These are phyloP conservation scores for Pseudoperonospora humuli DNA, from an alignment of 352 stramenopile genomes.

Conservation along the genomic window DNA sequence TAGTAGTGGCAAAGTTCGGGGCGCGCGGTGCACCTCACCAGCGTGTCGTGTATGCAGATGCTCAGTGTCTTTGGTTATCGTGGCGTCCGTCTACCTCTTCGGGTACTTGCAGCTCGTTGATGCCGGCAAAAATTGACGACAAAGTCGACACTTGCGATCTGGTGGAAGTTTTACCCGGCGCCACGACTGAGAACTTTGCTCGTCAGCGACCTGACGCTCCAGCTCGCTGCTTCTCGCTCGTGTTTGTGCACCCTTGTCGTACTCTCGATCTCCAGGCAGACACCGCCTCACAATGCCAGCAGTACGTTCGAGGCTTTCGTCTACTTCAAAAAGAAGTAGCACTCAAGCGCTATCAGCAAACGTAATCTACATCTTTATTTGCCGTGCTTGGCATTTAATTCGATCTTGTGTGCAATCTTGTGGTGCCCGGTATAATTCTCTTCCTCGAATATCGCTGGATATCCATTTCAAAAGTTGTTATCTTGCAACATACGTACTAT, in stretches of 20 bases:
- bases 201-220: conserved; percentile 26
- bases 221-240: conserved; percentile 55
- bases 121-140: conserved; percentile 33
- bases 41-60: conserved; percentile 50
- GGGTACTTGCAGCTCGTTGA: conserved; percentile 12
- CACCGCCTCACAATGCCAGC: conserved; percentile 37
- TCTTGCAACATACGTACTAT: too few species aligned
- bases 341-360: too few species aligned
- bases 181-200: conserved; percentile 41
- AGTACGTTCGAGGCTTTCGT: conserved; percentile 49
- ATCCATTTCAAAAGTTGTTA: too few species aligned
- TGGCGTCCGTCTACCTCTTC: conserved; percentile 34
- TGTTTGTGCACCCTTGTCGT: conserved; percentile 60
- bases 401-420: too few species aligned
- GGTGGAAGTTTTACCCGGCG: conserved; percentile 39
- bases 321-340: too few species aligned
- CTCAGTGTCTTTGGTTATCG: conserved; percentile 48
- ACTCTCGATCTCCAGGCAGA: conserved; percentile 62
- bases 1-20: conserved; percentile 53
- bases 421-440: too few species aligned
- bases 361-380: neutral
- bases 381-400: neutral
- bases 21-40: conserved; percentile 34
- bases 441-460: too few species aligned
- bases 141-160: conserved; percentile 50